Evolutionary conservation across 495 filamentous ascomycete genomes (phyloP).

Genomic region (Articulospora tetracladia): DNA sequence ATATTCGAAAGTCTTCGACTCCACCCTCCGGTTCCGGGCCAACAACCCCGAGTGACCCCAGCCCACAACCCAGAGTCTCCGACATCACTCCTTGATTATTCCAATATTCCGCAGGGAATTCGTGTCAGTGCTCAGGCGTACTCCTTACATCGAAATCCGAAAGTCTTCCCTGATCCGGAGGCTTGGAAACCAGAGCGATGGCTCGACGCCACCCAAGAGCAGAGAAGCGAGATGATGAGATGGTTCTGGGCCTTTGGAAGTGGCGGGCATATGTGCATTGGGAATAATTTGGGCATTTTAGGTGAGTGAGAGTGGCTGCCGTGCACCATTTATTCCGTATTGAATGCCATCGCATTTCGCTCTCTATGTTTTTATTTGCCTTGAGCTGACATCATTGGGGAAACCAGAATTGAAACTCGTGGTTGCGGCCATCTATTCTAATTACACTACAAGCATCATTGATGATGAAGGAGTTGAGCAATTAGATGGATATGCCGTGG

Average conservation of each 20-base stretch:
- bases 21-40: constrained; percentile 68
- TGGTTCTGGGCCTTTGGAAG: constrained; percentile 86
- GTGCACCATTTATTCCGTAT: background rate
- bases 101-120: constrained; percentile 51
- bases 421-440: constrained; percentile 59
- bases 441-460: constrained; percentile 54
- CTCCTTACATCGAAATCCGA: constrained; percentile 59
- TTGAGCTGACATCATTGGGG: constrained; percentile 1
- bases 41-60: constrained; percentile 72
- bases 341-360: background rate
- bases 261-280: constrained; percentile 80
- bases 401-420: constrained; percentile 56
- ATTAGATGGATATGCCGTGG: constrained; percentile 59
- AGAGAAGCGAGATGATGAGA: constrained; percentile 42
- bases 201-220: constrained; percentile 33
- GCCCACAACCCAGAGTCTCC: constrained; percentile 8
- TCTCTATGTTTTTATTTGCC: background rate
- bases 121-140: constrained; percentile 67
- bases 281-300: constrained; percentile 69
- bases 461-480: constrained; percentile 55
- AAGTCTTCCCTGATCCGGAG: constrained; percentile 56
- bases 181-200: constrained; percentile 60
- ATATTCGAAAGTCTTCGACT: constrained; percentile 74
- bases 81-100: constrained; percentile 44
- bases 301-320: constrained; percentile 41